Evolutionary conservation across 176 grass and related monocot species (phyloP), one percentile per base, ranked within the genome.

Genomic region (Pharus latifolius): DNA sequence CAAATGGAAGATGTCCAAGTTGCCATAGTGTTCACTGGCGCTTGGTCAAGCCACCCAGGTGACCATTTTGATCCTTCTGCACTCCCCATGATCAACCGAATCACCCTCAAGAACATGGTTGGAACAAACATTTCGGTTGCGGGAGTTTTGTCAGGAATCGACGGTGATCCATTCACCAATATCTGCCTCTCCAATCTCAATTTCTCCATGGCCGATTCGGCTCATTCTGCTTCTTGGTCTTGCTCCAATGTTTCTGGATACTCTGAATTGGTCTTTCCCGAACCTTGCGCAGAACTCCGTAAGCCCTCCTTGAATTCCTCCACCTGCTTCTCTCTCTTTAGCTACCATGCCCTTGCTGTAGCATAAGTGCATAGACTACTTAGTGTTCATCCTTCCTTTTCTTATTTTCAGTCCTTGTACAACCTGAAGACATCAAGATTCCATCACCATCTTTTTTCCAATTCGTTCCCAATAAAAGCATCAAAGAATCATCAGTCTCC

Each of bases 171-270:
- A 8, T 96, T 96, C 78, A 91, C 72, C 7, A 62, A 60, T 12
- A 88, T 96, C 32, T 96, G 88, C 71, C 83, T 96, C 58, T 86
- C 82, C 26, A 89, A 89, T 28, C 58, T 96, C 64, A 91, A 65
- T 51, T 60, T 91, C 42, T 65, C 67, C 8, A 18, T 91, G 23
- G 35, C 72, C 29, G 70, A 89, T 66, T 70, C 78, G 0, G 35
- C 69, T 57, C 67, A 68, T 30, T 78, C 67, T 11, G 41, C 68
- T 19, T 78, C 69, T 37, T 96, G 92, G 92, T 74, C 67, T 46
- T 96, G 92, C 51, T 91, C 88, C 6, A 60, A 96, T 37, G 63
- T 96, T 24, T 91, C 82, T 1, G 88, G 92, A 63, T 96, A 78
- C 56, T 86, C 88, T 0, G 76, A 96, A 45, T 86, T 56, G 10